Evolutionary conservation across 1,284 basidiomycete species (phyloP).

Genomic region (Trichosporon inkin): DNA sequence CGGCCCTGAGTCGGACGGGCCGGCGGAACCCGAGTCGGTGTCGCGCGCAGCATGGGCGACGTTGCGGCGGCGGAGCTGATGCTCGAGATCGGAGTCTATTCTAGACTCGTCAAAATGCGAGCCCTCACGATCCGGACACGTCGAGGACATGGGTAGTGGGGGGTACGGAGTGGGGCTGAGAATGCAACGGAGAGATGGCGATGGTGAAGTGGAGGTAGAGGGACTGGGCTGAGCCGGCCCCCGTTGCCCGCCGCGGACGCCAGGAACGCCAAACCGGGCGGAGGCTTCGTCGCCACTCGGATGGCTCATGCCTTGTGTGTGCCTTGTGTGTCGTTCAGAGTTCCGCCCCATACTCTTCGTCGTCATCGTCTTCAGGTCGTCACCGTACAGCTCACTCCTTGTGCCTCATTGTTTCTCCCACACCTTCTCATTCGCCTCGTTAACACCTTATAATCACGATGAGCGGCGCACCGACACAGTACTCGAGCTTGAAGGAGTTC

Average conservation of each 20-base stretch:
- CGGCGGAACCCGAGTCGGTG: not conserved
- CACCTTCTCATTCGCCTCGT: not conserved
- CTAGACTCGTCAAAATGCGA: constrained; percentile 3
- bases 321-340: constrained; percentile 1
- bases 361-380: not conserved
- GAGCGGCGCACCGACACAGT: constrained; percentile 11
- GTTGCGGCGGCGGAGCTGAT: constrained; percentile 7
- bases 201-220: not conserved
- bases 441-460: not conserved
- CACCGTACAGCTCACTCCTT: not conserved
- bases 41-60: constrained; percentile 7
- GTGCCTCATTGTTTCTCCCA: not conserved
- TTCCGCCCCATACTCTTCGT: not conserved
- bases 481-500: constrained; percentile 19
- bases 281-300: constrained; percentile 1
- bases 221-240: not conserved
- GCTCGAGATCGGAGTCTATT: constrained; percentile 2
- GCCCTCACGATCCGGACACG: not conserved
- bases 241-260: not conserved
- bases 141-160: not conserved
- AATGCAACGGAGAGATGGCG: constrained; percentile 4
- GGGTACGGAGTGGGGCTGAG: not conserved
- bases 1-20: not conserved
- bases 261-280: not conserved
- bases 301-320: not conserved